A percentile compares a stretch with the other conserved stretches of the same genome.
phyloP scores from a whole-genome alignment of 2,329 filamentous ascomycete species.

The Ophiosphaerella herpotricha region DNA sequence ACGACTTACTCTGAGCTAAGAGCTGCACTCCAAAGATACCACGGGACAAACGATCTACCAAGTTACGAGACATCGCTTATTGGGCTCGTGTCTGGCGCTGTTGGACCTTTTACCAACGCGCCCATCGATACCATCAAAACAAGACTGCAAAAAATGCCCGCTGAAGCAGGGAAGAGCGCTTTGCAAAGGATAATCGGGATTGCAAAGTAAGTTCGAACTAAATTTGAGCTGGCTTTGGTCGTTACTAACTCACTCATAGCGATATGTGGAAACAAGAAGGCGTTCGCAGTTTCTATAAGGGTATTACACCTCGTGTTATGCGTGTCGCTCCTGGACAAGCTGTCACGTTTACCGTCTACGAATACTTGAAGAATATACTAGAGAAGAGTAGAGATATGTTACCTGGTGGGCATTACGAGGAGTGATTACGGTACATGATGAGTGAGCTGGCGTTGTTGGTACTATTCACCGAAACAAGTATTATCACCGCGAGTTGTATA shows the following conservation, averaged over 20 bases:
- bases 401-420: slow-evolving; percentile 55
- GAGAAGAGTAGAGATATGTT: slow-evolving; percentile 54
- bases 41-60: slow-evolving; percentile 76
- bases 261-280: slow-evolving; percentile 80
- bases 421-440: slow-evolving; percentile 34
- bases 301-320: slow-evolving; percentile 97
- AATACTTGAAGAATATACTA: slow-evolving; percentile 56
- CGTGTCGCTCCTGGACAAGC: slow-evolving; percentile 94
- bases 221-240: neutral
- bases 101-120: slow-evolving; percentile 94
- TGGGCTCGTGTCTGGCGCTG: slow-evolving; percentile 87
- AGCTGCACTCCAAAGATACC: slow-evolving; percentile 71
- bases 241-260: slow-evolving; percentile 24
- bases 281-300: slow-evolving; percentile 95
- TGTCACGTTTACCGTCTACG: slow-evolving; percentile 67
- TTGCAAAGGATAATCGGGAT: slow-evolving; percentile 78
- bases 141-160: slow-evolving; percentile 85
- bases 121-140: slow-evolving; percentile 99
- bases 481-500: no score
- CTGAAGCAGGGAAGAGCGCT: slow-evolving; percentile 78
- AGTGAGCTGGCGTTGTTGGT: no score
- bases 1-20: slow-evolving; percentile 97
- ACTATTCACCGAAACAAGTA: no score
- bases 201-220: slow-evolving; percentile 53
- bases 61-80: slow-evolving; percentile 90